Conservation (phyloP, 2,329 filamentous ascomycete genomes). For the Trichoderma oligosporum region DNA sequence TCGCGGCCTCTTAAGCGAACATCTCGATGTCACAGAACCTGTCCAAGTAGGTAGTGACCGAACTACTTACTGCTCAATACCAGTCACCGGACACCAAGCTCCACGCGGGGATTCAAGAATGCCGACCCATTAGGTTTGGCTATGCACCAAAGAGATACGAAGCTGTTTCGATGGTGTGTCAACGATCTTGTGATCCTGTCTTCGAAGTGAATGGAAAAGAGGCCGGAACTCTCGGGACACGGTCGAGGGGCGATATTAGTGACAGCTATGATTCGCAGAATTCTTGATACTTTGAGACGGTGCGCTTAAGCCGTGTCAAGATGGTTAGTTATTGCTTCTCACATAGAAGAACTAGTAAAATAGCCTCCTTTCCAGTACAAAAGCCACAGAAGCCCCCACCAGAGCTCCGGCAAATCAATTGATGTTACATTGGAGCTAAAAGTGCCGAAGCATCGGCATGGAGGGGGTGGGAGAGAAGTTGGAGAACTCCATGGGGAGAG, state of each 20-base stretch:
- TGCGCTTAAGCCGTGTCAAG: background rate
- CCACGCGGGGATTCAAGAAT: background rate
- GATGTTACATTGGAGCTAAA: background rate
- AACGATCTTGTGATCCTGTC: constrained; percentile 2
- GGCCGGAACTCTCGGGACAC: constrained; percentile 18
- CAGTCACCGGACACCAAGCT: constrained; percentile 2
- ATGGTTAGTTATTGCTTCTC: too few relatives aligned
- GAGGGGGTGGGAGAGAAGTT: background rate
- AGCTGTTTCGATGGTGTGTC: background rate
- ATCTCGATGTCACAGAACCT: background rate
- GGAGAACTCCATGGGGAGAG: background rate
- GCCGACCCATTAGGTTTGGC: background rate
- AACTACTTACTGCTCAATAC: background rate
- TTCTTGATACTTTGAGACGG: background rate
- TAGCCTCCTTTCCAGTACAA: too few relatives aligned
- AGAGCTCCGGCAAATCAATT: constrained; percentile 15
- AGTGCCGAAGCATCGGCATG: constrained; percentile 8
- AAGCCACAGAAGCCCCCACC: too few relatives aligned
- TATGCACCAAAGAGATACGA: background rate
- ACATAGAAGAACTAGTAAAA: too few relatives aligned
- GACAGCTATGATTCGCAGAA: constrained; percentile 4
- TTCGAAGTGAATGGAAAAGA: constrained; percentile 5
- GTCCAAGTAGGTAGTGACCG: background rate
- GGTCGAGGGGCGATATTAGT: constrained; percentile 17
- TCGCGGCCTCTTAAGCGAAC: background rate